Evolutionary conservation across 2,329 filamentous ascomycete genomes (phyloP).

Genomic region (Capronia americana): DNA sequence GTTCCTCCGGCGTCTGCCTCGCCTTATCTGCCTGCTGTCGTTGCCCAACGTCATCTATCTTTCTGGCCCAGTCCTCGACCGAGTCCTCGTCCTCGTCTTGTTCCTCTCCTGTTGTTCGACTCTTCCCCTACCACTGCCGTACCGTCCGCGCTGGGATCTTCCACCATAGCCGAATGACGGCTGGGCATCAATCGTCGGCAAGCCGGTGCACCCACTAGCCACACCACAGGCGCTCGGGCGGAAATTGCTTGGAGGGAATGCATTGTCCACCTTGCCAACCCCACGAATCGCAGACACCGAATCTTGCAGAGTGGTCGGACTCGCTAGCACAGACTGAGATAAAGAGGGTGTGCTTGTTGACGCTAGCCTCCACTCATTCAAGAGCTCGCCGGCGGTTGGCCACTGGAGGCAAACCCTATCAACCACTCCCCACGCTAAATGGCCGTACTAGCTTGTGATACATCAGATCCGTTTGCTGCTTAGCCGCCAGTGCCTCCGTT

Average conservation of each 20-base stretch:
- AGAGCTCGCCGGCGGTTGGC: conserved; percentile 18
- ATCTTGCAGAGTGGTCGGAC: conserved; percentile 21
- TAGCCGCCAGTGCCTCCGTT: conserved; percentile 29
- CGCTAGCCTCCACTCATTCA: conserved; percentile 8
- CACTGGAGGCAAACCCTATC: conserved; percentile 8
- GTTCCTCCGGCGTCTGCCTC: neutral
- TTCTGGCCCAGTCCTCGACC: neutral
- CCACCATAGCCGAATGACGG: conserved; percentile 13
- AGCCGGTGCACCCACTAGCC: conserved; percentile 14
- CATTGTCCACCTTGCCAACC: conserved; percentile 21
- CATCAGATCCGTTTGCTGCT: conserved; percentile 16
- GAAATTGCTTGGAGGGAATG: conserved; percentile 28
- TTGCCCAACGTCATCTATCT: neutral
- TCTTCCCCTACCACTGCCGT: neutral
- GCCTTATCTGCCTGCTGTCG: neutral
- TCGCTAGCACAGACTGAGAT: conserved; percentile 22
- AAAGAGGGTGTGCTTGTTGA: conserved; percentile 21
- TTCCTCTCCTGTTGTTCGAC: neutral
- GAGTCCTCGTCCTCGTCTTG: no score
- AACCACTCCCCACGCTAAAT: conserved; percentile 32
- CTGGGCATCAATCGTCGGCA: conserved; percentile 20
- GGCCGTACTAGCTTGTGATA: conserved; percentile 31
- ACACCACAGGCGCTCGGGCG: conserved; percentile 23
- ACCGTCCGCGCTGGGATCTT: neutral
- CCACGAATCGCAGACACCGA: conserved; percentile 27